These are phyloP conservation scores for Adiantum capillusveneris DNA, from an alignment of 75 land plant species.

Conservation along the genomic window DNA sequence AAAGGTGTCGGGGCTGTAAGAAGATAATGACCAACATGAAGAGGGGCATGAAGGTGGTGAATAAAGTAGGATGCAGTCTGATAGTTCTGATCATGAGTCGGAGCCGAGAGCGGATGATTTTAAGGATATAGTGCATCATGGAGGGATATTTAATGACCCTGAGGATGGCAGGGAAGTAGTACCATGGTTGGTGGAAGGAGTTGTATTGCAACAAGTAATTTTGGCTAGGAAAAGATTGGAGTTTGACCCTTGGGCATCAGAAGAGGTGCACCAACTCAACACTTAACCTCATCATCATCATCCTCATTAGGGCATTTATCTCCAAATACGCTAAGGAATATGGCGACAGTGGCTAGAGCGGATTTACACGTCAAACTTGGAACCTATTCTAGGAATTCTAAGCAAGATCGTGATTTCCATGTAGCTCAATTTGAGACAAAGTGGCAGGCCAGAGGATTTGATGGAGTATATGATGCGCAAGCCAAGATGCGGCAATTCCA, in stretches of 20 bases:
- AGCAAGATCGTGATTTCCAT: no score
- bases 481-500: no score
- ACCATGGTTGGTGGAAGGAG: background rate
- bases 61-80: background rate
- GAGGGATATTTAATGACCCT: background rate
- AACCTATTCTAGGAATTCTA: no score
- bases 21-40: background rate
- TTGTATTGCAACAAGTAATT: background rate
- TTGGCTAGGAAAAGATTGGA: background rate
- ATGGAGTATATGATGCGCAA: no score
- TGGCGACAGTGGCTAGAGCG: no score
- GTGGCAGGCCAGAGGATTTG: no score
- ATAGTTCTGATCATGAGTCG: background rate
- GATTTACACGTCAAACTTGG: no score
- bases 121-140: background rate
- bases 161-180: background rate
- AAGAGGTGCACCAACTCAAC: background rate
- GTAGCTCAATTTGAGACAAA: no score
- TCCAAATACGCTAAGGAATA: no score
- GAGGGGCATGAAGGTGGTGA: background rate
- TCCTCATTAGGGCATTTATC: no score
- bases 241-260: conserved; percentile 1
- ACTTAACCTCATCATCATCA: no score
- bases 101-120: background rate
- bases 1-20: no score